Evolutionary conservation across 345 rosid species (phyloP).

Genomic region (Euphorbia peplus): DNA sequence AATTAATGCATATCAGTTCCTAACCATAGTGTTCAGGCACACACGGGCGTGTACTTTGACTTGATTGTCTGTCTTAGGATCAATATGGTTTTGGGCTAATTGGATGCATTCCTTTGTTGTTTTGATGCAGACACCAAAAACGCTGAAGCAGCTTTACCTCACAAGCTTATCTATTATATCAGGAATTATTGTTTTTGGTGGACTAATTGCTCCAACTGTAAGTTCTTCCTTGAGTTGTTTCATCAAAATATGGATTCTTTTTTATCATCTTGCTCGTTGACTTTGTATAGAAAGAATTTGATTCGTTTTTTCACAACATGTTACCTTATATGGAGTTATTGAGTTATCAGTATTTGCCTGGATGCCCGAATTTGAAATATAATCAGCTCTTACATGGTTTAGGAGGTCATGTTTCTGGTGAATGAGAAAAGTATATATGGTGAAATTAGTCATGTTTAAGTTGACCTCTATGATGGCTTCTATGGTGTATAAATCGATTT

Average conservation of each 20-base stretch:
- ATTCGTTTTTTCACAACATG: too few relatives aligned
- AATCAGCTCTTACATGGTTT: neutral
- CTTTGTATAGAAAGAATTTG: too few relatives aligned
- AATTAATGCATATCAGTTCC: neutral
- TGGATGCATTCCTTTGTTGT: constrained; percentile 3
- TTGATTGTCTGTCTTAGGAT: neutral
- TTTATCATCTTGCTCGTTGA: neutral
- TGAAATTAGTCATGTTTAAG: neutral
- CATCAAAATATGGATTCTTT: neutral
- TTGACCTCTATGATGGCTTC: neutral
- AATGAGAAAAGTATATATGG: neutral
- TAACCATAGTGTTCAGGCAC: too few relatives aligned
- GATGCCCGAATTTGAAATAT: neutral
- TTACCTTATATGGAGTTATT: neutral
- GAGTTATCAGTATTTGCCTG: too few relatives aligned
- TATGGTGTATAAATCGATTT: neutral
- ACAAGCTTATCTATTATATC: constrained; percentile 69
- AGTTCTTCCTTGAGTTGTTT: constrained; percentile 19
- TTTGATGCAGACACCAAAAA: constrained; percentile 63
- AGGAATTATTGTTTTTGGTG: constrained; percentile 82
- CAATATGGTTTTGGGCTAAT: neutral
- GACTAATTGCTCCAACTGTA: constrained; percentile 89
- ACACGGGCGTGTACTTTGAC: too few relatives aligned
- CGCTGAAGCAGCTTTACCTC: constrained; percentile 75
- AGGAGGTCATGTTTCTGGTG: neutral